A percentile compares a stretch with the other conserved stretches of the same genome.
Conservation (phyloP, 2,329 filamentous ascomycete species). For the Samsoniella hepiali region DNA sequence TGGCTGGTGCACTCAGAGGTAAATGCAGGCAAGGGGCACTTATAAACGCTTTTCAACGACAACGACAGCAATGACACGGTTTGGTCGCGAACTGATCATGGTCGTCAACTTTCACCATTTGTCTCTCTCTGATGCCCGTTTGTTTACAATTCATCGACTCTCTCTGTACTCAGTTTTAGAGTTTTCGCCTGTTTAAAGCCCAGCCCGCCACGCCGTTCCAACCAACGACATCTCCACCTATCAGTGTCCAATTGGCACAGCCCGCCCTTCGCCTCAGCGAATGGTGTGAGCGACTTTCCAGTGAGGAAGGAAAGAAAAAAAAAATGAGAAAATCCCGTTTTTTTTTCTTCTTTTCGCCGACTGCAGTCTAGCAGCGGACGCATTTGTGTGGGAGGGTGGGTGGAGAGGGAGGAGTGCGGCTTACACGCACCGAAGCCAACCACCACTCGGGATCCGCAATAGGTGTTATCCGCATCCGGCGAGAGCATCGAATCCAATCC, state of each 20-base stretch:
- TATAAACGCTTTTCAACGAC: no score
- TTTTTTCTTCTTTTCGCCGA: not conserved
- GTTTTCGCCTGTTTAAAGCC: not conserved
- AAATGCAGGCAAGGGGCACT: no score
- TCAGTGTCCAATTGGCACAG: not conserved
- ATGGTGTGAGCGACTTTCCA: constrained; percentile 10
- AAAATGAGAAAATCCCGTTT: not conserved
- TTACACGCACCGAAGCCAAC: constrained; percentile 1
- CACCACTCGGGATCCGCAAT: not conserved
- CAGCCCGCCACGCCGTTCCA: constrained; percentile 4
- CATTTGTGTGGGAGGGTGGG: not conserved
- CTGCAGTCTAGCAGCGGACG: not conserved
- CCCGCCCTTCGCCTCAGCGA: not conserved
- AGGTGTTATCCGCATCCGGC: constrained; percentile 12
- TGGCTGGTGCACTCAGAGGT: not conserved
- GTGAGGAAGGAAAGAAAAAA: not conserved
- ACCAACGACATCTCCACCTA: not conserved
- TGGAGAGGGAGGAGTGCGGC: not conserved
- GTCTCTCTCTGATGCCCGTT: not conserved
- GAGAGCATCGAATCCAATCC: constrained; percentile 4
- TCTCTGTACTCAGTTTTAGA: not conserved
- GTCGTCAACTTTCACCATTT: not conserved
- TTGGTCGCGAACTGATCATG: no score
- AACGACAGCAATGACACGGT: no score
- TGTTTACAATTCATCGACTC: no score